phyloP scores from a whole-genome alignment of 179 eudicot species.

The Silene coronaria region DNA sequence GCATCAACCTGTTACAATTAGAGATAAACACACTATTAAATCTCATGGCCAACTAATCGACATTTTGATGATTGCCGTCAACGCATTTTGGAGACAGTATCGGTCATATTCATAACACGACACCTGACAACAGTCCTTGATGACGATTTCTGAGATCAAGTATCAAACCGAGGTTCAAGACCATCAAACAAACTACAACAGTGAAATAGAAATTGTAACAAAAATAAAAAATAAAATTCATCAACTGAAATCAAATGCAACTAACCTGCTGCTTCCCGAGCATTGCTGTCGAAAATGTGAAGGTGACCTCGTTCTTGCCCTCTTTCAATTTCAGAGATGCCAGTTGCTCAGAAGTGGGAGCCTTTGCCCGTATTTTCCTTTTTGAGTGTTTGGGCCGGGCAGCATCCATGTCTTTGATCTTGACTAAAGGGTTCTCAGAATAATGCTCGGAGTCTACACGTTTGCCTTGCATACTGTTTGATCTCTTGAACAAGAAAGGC shows the following conservation, averaged over 20 bases:
- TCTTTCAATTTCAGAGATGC: conserved; percentile 75
- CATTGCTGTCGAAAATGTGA: conserved; percentile 75
- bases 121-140: background rate
- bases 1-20: conserved; percentile 67
- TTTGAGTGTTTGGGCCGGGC: conserved; percentile 31
- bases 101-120: background rate
- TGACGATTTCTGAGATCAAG: background rate
- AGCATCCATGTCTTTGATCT: conserved; percentile 22
- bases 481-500: conserved; percentile 58
- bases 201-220: background rate
- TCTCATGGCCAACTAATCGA: background rate
- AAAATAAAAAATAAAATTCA: background rate
- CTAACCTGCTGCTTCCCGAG: conserved; percentile 78
- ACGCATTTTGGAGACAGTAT: background rate
- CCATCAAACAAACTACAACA: background rate
- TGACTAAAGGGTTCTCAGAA: conserved; percentile 20
- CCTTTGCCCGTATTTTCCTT: conserved; percentile 43
- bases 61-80: background rate
- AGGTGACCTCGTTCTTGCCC: conserved; percentile 65
- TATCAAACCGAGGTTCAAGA: background rate
- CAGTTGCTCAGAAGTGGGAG: conserved; percentile 83
- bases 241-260: conserved; percentile 7
- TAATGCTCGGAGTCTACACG: conserved; percentile 26
- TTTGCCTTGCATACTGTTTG: conserved; percentile 34
- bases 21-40: background rate